A percentile compares a stretch with the other conserved stretches of the same genome.
Evolutionary conservation across 805 yeast species (phyloP).

Genomic region (Tetrapisispora taiwanensis): DNA sequence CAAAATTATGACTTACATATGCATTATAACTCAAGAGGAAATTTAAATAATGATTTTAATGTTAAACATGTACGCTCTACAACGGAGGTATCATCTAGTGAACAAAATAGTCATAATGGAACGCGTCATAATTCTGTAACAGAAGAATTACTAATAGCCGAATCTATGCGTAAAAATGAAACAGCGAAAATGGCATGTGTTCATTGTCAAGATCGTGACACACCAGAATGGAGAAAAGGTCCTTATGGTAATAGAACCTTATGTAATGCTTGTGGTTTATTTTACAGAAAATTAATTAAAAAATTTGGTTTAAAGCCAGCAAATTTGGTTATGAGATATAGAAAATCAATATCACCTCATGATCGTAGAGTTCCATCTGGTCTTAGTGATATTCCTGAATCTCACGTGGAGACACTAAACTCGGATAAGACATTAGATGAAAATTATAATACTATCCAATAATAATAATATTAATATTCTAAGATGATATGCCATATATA

Average conservation of each 20-base stretch:
- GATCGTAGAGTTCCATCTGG: conserved; percentile 25
- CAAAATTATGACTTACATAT: neutral
- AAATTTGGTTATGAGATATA: conserved; percentile 24
- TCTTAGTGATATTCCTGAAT: conserved; percentile 16
- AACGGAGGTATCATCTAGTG: neutral
- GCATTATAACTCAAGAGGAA: neutral
- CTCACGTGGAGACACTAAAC: conserved; percentile 12
- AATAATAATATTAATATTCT: neutral
- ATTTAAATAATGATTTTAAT: neutral
- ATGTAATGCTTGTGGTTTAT: conserved; percentile 90
- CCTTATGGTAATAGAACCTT: conserved; percentile 76
- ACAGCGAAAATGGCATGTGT: conserved; percentile 32
- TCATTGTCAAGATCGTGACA: conserved; percentile 65
- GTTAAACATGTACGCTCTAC: neutral
- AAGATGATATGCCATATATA: no score
- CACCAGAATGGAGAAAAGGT: conserved; percentile 94
- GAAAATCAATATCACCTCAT: conserved; percentile 18
- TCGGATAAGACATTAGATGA: conserved; percentile 7
- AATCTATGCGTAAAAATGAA: conserved; percentile 9
- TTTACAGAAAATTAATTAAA: conserved; percentile 51
- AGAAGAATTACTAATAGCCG: conserved; percentile 10
- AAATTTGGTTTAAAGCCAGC: conserved; percentile 22
- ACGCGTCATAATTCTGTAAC: conserved; percentile 4
- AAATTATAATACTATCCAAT: conserved; percentile 4
- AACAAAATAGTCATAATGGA: neutral